Base-by-base conservation (phyloP, 2,329 filamentous ascomycete genomes). In the Nemania sp. region DNA sequence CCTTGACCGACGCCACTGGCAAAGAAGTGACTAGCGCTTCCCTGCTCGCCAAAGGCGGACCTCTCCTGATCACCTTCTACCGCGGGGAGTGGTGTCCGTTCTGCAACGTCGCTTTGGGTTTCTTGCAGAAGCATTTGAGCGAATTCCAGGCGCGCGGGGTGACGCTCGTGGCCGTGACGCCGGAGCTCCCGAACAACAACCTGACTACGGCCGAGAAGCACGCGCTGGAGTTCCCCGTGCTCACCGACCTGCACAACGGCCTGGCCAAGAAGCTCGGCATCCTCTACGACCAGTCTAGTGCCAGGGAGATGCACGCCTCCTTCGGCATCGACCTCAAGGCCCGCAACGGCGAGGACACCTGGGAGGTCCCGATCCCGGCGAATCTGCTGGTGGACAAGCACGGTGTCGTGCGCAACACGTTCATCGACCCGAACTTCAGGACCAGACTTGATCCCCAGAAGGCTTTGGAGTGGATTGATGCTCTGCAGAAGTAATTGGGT, bases 21-120 rank as follows among this genome's bases (percentile, higher is more conserved):
- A 63, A 68, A 23, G 14, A 65, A 26, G 66, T 75, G 1, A 65
- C 64, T 2, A 71, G 66, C 51, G 40, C 7, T 7, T 41, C 51
- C 44, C 9, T 60, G 65, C 8, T 70, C 73, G 11, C 64, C 72
- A 22, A 48, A 57, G 26, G n/a, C n/a, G n/a, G 44, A 20, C 2
- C 64, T 68, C 54, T 77, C 15, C 66, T 77, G 23, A 66, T 77
- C 39, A 73, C 71, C n/a, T 77, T 77, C 65, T 77, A 77, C 65
- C 75, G 75, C 41, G 75, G 75, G 14, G 65, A 67, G 46, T 77
- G 75, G 75, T 78, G 75, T 52, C 75, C 75, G 1, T 77, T 67
- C 67, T 77, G 75, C 68, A 77, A 76, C 62, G 45, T 77, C 14
- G 67, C 68, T 1, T 62, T 77, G 17, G 62, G 49, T 5, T 64